Evolutionary conservation across 2,329 filamentous ascomycete genomes (phyloP).

Genomic region (Phoma sp.): DNA sequence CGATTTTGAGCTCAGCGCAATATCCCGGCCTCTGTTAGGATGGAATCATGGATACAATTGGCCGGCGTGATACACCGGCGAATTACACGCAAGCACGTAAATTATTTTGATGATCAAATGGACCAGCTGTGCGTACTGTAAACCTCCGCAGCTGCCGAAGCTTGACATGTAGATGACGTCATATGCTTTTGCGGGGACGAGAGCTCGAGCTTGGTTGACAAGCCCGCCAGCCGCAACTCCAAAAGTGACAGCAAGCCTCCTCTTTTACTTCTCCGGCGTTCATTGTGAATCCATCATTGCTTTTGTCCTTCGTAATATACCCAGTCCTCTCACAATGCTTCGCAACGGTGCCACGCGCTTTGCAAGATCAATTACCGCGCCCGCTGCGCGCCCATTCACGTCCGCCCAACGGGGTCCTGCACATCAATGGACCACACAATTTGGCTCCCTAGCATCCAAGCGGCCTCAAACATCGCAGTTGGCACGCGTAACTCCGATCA

Average conservation of each 20-base stretch:
- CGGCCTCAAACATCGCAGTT: slow-evolving; percentile 43
- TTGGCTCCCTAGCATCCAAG: slow-evolving; percentile 48
- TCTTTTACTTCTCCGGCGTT: slow-evolving; percentile 7
- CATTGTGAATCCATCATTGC: background rate
- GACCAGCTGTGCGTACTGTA: background rate
- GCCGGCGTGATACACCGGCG: background rate
- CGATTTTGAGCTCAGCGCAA: too few relatives aligned
- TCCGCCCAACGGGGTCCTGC: slow-evolving; percentile 27
- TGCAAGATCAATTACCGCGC: slow-evolving; percentile 45
- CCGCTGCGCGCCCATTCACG: slow-evolving; percentile 39
- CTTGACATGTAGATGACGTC: slow-evolving; percentile 17
- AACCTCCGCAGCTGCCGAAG: slow-evolving; percentile 10
- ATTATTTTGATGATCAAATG: background rate
- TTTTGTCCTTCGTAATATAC: slow-evolving; percentile 2
- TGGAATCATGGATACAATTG: background rate
- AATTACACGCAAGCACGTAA: background rate
- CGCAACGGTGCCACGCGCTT: slow-evolving; percentile 53
- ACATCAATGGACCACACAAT: slow-evolving; percentile 50
- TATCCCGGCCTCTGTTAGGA: too few relatives aligned
- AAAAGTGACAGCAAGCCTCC: background rate
- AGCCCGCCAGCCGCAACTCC: slow-evolving; percentile 8
- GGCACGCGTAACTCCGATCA: slow-evolving; percentile 42
- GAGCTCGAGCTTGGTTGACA: slow-evolving; percentile 15
- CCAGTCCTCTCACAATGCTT: slow-evolving; percentile 45
- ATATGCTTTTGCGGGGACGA: slow-evolving; percentile 10